Conservation (phyloP, 345 rosid species). For the Jatropha curcas region DNA sequence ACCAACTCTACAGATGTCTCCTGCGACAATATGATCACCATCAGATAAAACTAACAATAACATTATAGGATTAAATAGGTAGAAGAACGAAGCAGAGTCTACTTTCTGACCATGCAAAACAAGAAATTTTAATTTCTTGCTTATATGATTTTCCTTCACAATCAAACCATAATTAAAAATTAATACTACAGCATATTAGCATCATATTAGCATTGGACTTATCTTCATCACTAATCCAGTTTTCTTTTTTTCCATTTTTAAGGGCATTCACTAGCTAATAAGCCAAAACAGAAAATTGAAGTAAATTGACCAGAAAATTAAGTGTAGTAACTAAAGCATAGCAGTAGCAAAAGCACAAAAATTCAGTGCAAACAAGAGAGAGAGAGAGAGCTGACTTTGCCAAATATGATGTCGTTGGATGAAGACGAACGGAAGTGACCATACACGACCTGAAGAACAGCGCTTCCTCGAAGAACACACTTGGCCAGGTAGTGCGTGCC, state of each 20-base stretch:
- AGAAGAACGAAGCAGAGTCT: background rate
- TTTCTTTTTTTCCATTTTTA: background rate
- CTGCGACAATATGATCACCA: conserved; percentile 41
- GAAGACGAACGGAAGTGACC: conserved; percentile 75
- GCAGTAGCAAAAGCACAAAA: background rate
- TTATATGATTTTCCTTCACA: background rate
- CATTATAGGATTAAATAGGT: too few relatives aligned
- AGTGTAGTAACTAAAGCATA: background rate
- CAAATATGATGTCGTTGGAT: conserved; percentile 78
- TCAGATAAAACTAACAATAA: conserved; percentile 4
- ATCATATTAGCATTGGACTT: too few relatives aligned
- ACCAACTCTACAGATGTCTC: conserved; percentile 94
- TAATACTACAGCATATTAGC: too few relatives aligned
- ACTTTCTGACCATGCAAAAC: background rate
- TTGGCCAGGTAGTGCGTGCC: conserved; percentile 76
- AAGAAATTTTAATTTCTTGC: background rate
- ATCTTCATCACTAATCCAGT: background rate
- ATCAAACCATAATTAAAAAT: background rate
- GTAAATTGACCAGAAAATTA: background rate
- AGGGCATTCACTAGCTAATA: background rate
- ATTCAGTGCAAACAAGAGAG: background rate
- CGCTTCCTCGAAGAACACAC: conserved; percentile 85
- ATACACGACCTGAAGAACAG: conserved; percentile 73
- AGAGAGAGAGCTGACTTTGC: conserved; percentile 51
- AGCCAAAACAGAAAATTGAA: background rate